A percentile compares a stretch with the other conserved stretches of the same genome.
These are phyloP conservation scores for Candida dendrica DNA, from an alignment of 805 yeast genomes.

Conservation along the genomic window DNA sequence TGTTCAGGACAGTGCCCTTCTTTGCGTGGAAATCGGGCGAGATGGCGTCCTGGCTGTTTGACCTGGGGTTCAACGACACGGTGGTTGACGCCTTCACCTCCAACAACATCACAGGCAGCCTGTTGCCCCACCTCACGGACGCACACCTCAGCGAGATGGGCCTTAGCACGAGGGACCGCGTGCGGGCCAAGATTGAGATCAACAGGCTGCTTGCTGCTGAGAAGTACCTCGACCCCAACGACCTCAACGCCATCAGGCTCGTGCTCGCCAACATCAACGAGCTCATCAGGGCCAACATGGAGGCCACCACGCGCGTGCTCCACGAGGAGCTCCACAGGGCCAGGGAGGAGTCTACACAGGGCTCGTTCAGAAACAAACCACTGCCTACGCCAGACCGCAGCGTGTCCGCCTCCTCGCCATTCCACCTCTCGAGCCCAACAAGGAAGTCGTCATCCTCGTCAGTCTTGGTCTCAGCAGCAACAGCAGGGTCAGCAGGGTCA, in stretches of 20 bases:
- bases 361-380: conserved; percentile 8
- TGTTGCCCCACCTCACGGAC: conserved; percentile 60
- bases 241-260: conserved; percentile 5
- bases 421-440: conserved; percentile 21
- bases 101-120: conserved; percentile 66
- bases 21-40: conserved; percentile 18
- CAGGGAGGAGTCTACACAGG: too few species aligned
- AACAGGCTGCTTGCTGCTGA: conserved; percentile 35
- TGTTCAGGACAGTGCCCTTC: conserved; percentile 1
- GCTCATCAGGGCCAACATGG: conserved; percentile 10
- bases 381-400: conserved; percentile 18
- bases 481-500: background rate
- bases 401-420: conserved; percentile 20
- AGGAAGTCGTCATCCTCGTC: conserved; percentile 6
- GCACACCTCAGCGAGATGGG: conserved; percentile 74
- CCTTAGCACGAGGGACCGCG: conserved; percentile 45
- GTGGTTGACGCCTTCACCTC: conserved; percentile 31
- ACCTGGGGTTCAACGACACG: conserved; percentile 9
- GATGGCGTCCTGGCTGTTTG: conserved; percentile 18
- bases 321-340: conserved; percentile 11
- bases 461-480: background rate
- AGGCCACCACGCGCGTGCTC: conserved; percentile 2
- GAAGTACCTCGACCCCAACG: conserved; percentile 6
- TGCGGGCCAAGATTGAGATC: conserved; percentile 53
- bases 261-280: conserved; percentile 9